Conservation (phyloP, 2,329 filamentous ascomycete species). For the Botrytis elliptica region DNA sequence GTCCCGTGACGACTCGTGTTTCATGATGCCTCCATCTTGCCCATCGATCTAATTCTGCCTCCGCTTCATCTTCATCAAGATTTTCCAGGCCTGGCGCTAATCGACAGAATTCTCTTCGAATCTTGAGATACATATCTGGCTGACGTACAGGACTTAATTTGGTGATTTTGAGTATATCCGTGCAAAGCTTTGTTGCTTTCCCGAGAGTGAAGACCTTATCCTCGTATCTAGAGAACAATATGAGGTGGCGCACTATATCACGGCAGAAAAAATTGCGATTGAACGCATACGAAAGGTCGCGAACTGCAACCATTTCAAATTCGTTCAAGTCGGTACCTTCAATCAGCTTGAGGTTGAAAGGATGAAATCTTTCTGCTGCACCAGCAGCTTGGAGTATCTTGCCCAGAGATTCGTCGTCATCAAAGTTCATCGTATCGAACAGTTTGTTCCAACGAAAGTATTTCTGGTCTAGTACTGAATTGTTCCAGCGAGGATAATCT, state of each 20-base stretch:
- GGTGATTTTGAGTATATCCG: neutral
- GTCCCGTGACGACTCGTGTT: accelerated
- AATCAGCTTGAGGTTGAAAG: neutral
- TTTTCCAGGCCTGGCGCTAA: neutral
- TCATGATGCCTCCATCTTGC: neutral
- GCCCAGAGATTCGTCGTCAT: neutral
- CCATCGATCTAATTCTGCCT: neutral
- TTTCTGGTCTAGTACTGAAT: neutral
- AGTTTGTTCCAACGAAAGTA: constrained; percentile 1
- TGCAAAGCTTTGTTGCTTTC: neutral
- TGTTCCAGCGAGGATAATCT: neutral
- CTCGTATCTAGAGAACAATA: neutral
- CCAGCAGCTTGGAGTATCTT: neutral
- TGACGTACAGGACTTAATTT: neutral
- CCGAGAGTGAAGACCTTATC: neutral
- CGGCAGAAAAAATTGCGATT: neutral
- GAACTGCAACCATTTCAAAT: neutral
- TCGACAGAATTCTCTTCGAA: neutral
- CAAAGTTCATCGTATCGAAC: neutral
- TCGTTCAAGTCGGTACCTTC: neutral
- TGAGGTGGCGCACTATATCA: neutral
- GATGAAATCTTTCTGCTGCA: neutral
- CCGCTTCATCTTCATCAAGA: neutral
- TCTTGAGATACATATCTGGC: neutral
- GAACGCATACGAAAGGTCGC: constrained; percentile 9